phyloP scores from a whole-genome alignment of 2,329 filamentous ascomycete genomes.

The Verticillium longisporum region DNA sequence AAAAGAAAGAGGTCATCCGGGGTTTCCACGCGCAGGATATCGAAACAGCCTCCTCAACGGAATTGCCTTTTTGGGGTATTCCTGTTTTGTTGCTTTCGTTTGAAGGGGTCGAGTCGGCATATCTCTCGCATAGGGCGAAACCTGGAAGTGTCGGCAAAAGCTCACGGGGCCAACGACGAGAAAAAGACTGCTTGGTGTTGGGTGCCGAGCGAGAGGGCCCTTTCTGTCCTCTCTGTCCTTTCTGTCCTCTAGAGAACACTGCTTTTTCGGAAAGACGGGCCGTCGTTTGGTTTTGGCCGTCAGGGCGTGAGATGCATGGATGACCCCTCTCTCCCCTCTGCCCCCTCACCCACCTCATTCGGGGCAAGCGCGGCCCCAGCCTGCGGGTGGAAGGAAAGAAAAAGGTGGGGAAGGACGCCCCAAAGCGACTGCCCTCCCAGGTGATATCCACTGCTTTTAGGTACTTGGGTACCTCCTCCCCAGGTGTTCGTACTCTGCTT shows the following conservation, averaged over 20 bases:
- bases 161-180: background rate
- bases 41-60: background rate
- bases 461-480: background rate
- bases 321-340: background rate
- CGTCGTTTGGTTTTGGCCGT: slow-evolving; percentile 16
- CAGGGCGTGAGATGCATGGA: background rate
- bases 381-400: background rate
- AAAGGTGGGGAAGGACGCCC: background rate
- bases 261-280: slow-evolving; percentile 25
- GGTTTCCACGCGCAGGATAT: background rate
- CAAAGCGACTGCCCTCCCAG: background rate
- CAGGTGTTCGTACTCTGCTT: background rate
- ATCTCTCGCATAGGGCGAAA: background rate
- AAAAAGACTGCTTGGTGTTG: background rate
- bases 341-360: background rate
- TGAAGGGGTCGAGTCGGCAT: background rate
- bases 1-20: background rate
- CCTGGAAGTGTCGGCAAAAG: background rate
- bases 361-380: background rate
- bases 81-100: no score
- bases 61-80: no score
- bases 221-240: no score
- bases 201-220: background rate
- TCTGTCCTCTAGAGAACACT: background rate
- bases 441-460: no score